Conservation (phyloP, 2,329 filamentous ascomycete genomes). For the Alternaria infectoria region DNA sequence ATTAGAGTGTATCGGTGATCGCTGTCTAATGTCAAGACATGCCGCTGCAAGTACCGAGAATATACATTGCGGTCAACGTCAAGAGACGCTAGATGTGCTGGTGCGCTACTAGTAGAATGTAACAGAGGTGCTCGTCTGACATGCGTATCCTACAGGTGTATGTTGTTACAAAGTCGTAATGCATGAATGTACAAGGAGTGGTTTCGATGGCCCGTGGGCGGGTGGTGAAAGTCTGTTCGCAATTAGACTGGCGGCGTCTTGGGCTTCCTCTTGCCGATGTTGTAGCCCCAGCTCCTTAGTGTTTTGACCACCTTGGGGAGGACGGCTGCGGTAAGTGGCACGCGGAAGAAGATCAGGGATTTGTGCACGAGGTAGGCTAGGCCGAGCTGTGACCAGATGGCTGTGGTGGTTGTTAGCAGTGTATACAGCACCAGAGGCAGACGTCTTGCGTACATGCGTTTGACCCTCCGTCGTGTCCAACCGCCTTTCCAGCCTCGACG, state of each 20-base stretch:
- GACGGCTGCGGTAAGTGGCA: constrained; percentile 87
- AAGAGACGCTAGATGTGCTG: not conserved
- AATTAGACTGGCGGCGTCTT: constrained; percentile 21
- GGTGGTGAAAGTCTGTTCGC: not conserved
- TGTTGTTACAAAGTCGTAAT: constrained; percentile 17
- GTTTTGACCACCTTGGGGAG: constrained; percentile 94
- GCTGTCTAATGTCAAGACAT: not conserved
- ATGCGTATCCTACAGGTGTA: constrained; percentile 13
- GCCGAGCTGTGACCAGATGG: constrained; percentile 82
- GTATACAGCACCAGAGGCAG: not conserved
- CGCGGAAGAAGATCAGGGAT: constrained; percentile 94
- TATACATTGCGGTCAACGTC: not conserved
- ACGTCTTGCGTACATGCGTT: constrained; percentile 71
- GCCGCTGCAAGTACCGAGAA: not conserved
- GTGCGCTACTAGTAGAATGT: not conserved
- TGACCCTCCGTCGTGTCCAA: constrained; percentile 66
- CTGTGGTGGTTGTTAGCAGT: constrained; percentile 47
- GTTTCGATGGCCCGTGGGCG: not conserved
- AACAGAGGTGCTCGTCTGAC: not conserved
- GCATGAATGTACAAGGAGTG: constrained; percentile 12
- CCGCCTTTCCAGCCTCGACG: constrained; percentile 64
- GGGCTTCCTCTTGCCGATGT: constrained; percentile 79
- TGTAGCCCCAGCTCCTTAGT: constrained; percentile 87
- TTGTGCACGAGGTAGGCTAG: constrained; percentile 98
- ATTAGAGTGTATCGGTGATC: not conserved